Conservation (phyloP, 768 basidiomycete species). For the Russula lepida region DNA sequence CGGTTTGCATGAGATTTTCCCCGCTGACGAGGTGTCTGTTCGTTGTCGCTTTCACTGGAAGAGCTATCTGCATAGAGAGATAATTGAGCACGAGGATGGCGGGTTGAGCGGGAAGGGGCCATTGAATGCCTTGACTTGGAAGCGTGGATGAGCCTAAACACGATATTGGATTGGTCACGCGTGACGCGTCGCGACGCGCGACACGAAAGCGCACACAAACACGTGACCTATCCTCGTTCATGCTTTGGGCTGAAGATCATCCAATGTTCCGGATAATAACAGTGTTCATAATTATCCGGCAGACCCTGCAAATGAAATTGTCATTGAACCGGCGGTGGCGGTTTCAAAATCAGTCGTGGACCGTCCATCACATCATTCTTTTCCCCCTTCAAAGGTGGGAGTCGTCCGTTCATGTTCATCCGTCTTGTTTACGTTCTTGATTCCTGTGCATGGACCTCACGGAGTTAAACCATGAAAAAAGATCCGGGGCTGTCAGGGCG, state of each 20-base stretch:
- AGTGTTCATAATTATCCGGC: too few relatives aligned
- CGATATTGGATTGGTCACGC: conserved; percentile 18
- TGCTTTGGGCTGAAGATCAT: too few relatives aligned
- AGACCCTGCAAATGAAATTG: neutral
- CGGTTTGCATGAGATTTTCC: conserved; percentile 9
- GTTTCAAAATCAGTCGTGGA: neutral
- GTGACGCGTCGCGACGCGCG: conserved; percentile 20
- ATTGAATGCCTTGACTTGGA: conserved; percentile 2
- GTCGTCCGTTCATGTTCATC: neutral
- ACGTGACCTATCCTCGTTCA: conserved; percentile 14
- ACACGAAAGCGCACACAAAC: neutral
- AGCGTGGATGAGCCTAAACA: neutral
- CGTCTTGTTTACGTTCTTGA: neutral
- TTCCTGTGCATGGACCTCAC: neutral
- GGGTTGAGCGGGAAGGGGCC: conserved; percentile 15
- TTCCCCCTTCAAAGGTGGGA: neutral
- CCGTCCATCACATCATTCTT: neutral
- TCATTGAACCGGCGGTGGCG: neutral
- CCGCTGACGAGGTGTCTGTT: conserved; percentile 23
- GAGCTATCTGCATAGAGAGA: conserved; percentile 18
- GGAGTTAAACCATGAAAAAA: neutral
- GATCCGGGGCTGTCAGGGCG: neutral
- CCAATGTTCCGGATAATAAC: too few relatives aligned
- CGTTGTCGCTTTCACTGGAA: conserved; percentile 29
- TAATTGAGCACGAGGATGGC: conserved; percentile 9